Conservation (phyloP, 2,329 filamentous ascomycete species). For the Tolypocladium cylindrosporum region DNA sequence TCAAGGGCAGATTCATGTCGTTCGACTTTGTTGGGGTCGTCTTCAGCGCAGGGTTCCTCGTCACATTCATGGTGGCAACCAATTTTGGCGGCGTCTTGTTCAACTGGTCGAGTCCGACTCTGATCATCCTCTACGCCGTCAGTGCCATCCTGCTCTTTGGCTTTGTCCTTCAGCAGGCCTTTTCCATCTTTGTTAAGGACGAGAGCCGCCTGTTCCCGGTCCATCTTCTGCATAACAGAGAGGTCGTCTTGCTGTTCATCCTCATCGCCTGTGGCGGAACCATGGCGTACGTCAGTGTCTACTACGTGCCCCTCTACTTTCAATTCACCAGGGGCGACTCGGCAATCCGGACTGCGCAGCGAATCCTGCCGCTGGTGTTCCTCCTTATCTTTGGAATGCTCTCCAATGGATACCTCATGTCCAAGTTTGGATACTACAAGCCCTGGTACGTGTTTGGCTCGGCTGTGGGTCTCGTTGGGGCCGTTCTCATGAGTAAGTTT, state of each 20-base stretch:
- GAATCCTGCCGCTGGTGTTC: conserved; percentile 29
- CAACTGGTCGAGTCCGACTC: conserved; percentile 28
- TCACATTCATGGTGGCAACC: conserved; percentile 32
- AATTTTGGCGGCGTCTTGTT: conserved; percentile 36
- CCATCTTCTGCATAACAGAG: conserved; percentile 23
- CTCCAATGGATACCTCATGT: background rate
- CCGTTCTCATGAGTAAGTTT: background rate
- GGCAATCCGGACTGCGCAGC: conserved; percentile 26
- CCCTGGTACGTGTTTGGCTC: background rate
- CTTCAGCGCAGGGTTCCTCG: conserved; percentile 27
- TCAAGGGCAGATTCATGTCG: conserved; percentile 8
- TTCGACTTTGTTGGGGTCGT: conserved; percentile 29
- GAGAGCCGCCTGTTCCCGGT: conserved; percentile 30
- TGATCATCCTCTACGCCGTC: conserved; percentile 33
- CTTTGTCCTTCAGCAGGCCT: conserved; percentile 22
- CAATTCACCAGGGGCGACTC: conserved; percentile 33
- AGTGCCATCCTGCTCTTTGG: conserved; percentile 23
- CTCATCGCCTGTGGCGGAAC: conserved; percentile 12
- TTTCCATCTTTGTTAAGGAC: conserved; percentile 5
- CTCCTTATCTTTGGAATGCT: background rate
- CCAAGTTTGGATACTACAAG: background rate
- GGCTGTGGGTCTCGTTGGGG: background rate
- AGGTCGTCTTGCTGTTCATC: conserved; percentile 13
- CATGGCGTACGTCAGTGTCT: conserved; percentile 20
- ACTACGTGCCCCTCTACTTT: conserved; percentile 41